These are phyloP conservation scores for Chlorella ohadii DNA, from an alignment of 139 green algal species.

Conservation along the genomic window DNA sequence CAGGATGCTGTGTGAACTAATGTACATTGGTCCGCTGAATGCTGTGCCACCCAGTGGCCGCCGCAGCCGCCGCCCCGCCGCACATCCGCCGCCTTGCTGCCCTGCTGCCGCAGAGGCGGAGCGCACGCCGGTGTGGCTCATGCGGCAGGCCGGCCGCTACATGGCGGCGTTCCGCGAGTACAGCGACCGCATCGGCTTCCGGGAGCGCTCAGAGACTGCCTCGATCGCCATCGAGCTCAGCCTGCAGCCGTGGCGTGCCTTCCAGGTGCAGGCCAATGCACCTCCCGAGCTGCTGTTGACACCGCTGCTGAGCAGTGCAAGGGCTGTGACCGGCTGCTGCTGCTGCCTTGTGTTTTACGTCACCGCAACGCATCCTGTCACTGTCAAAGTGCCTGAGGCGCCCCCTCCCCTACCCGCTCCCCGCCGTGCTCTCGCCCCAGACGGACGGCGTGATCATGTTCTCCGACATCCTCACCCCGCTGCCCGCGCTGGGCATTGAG, in stretches of 20 bases:
- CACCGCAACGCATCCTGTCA: no score
- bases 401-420: no score
- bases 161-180: slow-evolving; percentile 98
- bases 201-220: slow-evolving; percentile 94
- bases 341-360: no score
- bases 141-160: slow-evolving; percentile 98
- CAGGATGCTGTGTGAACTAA: not conserved
- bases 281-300: no score
- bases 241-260: slow-evolving; percentile 94
- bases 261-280: slow-evolving; percentile 50
- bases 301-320: no score
- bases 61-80: no score
- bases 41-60: no score
- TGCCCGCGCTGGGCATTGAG: slow-evolving; percentile 96
- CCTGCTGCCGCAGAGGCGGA: slow-evolving; percentile 79
- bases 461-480: slow-evolving; percentile 97
- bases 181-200: slow-evolving; percentile 93
- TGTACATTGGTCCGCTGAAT: not conserved
- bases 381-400: no score
- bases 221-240: slow-evolving; percentile 96
- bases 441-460: slow-evolving; percentile 99
- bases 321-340: no score
- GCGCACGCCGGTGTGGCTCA: slow-evolving; percentile 98
- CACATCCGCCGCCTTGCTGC: not conserved
- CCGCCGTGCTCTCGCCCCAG: no score